These are phyloP conservation scores for Schwanniomyces pseudopolymorphus DNA, from an alignment of 805 yeast species.

Conservation along the genomic window DNA sequence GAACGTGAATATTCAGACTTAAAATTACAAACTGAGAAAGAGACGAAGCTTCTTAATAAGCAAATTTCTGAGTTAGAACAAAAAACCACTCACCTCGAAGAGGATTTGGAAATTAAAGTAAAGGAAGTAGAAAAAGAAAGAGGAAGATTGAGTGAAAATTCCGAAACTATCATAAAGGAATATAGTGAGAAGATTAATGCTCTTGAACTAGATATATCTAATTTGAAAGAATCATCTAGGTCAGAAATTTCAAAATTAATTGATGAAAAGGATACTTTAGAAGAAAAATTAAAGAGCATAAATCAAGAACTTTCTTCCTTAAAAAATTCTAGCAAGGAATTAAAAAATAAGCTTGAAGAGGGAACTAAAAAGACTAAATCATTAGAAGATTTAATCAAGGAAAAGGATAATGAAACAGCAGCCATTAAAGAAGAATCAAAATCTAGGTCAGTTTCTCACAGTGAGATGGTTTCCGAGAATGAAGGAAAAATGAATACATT, in stretches of 20 bases:
- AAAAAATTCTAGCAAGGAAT: neutral
- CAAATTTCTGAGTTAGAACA: slow-evolving; percentile 21
- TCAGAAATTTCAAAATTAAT: slow-evolving; percentile 3
- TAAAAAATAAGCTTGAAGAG: neutral
- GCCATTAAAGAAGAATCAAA: neutral
- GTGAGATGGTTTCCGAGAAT: neutral
- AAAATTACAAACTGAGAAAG: slow-evolving; percentile 15
- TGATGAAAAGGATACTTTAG: neutral
- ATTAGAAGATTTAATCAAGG: neutral
- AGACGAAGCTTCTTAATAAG: slow-evolving; percentile 13
- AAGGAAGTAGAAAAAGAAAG: slow-evolving; percentile 54
- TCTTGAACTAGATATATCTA: slow-evolving; percentile 30
- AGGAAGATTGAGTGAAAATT: slow-evolving; percentile 44
- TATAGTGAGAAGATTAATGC: slow-evolving; percentile 45
- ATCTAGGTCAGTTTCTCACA: neutral
- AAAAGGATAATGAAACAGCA: neutral
- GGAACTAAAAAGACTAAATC: neutral
- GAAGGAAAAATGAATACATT: neutral
- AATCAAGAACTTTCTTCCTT: neutral
- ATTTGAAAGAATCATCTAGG: neutral
- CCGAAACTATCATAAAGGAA: slow-evolving; percentile 50
- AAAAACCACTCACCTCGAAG: slow-evolving; percentile 26
- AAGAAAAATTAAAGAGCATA: neutral
- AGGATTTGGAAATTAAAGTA: slow-evolving; percentile 34
- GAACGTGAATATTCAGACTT: slow-evolving; percentile 12